Conservation (phyloP, 164 flowering plant species). For the Dillenia turbinata region DNA sequence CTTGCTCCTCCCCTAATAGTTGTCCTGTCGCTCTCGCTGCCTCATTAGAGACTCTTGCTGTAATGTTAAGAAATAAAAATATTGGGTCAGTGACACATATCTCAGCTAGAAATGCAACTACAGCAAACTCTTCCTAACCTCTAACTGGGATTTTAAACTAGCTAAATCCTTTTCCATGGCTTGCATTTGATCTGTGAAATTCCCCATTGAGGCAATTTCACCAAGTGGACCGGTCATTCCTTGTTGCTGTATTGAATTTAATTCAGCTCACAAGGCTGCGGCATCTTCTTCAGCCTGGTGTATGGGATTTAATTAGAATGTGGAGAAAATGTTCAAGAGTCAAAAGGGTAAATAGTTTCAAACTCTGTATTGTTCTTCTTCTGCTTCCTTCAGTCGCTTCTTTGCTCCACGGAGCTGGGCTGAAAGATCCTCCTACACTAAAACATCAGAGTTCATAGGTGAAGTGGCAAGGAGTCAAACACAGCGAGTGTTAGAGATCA, state of each 20-base stretch:
- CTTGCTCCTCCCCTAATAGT: constrained; percentile 60
- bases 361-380: constrained; percentile 96
- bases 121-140: constrained; percentile 37
- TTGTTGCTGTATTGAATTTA: constrained; percentile 80
- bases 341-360: constrained; percentile 12
- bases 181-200: constrained; percentile 49
- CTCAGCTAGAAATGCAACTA: not conserved
- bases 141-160: constrained; percentile 53
- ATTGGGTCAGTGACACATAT: constrained; percentile 10
- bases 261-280: constrained; percentile 80
- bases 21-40: constrained; percentile 63
- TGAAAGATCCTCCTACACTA: constrained; percentile 88
- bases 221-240: constrained; percentile 40
- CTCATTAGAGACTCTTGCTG: constrained; percentile 69
- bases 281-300: constrained; percentile 93
- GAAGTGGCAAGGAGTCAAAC: constrained; percentile 9
- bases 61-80: constrained; percentile 7
- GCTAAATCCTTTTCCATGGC: constrained; percentile 74
- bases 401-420: constrained; percentile 80
- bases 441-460: constrained; percentile 14
- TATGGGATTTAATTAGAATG: constrained; percentile 17
- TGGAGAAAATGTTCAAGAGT: not conserved
- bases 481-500: not conserved
- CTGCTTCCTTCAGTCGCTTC: constrained; percentile 88
- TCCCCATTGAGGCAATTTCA: constrained; percentile 39